Evolutionary conservation across 192 early-diverging fungal genomes (phyloP).

Genomic region (Backusella sp.): DNA sequence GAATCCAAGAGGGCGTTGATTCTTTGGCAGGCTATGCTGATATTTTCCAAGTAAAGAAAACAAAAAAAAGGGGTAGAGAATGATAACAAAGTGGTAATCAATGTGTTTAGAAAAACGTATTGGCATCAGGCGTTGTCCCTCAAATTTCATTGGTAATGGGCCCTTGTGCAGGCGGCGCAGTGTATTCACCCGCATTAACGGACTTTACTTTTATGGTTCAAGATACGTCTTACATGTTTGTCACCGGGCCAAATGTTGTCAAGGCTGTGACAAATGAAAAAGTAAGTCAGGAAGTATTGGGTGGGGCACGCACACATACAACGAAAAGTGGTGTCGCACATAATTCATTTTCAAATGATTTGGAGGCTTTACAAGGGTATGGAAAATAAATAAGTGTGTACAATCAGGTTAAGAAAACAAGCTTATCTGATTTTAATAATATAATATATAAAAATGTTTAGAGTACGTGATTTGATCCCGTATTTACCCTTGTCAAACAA

Average conservation of each 20-base stretch:
- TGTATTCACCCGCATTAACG: conserved; percentile 96
- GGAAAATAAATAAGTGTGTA: not conserved
- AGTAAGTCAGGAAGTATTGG: conserved; percentile 93
- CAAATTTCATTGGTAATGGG: conserved; percentile 98
- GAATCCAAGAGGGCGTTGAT: conserved; percentile 98
- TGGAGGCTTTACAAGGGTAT: conserved; percentile 79
- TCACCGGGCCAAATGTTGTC: conserved; percentile 96
- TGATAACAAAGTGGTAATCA: not conserved
- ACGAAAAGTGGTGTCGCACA: conserved; percentile 92
- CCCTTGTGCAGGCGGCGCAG: conserved; percentile 95
- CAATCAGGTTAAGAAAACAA: too few relatives aligned
- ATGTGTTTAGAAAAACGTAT: conserved; percentile 67
- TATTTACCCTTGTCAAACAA: conserved; percentile 87
- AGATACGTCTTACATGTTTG: conserved; percentile 93
- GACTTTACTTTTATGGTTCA: conserved; percentile 98
- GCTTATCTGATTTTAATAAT: not conserved
- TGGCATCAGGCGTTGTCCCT: conserved; percentile 91
- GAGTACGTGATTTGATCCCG: conserved; percentile 81
- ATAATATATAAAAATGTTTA: conserved; percentile 11
- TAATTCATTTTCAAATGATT: conserved; percentile 89
- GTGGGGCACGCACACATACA: conserved; percentile 89
- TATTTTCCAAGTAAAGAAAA: conserved; percentile 72
- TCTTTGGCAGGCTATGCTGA: conserved; percentile 95
- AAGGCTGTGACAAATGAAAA: conserved; percentile 94
- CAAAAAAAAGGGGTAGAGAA: not conserved